Base-by-base conservation (phyloP, 345 rosid species). In the Atalantia buxifolia region DNA sequence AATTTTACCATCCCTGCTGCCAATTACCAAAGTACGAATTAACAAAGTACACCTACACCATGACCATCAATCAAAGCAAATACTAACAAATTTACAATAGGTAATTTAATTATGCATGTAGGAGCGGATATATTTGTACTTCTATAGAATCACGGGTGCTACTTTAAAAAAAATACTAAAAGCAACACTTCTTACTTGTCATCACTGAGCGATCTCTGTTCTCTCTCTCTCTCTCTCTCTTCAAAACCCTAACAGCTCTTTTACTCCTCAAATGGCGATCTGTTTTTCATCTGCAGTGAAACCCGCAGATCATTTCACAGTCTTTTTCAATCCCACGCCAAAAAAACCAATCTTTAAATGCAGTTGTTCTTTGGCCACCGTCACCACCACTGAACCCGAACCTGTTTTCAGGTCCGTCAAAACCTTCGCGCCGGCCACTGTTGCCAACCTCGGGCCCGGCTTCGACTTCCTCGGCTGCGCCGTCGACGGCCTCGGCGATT, bases 391-490 rank as follows among this genome's bases (percentile, higher is more conserved):
- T 30, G 97, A 93, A 70, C 93, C 95, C 14, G 87, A 90, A 22
- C 97, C 97, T 19, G 79, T 92, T 31, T 95, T 83, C 87, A 80
- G 90, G 70, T 92, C 95, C 74, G 97, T 95, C 81, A 89, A 81
- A 71, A 82, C 97, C 45, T 94, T 93, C 76, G 98, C 97, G 0
- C 97, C 97, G 2, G 98, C 98, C 31, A 95, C 98, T 30, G 90
- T 95, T 6, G 98, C 98, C 76, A 95, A 92, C 77, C 89, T 95
- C 18, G 98, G 97, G 48, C 98, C 97, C 9, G 93, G 98, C 7
- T 95, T 92, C 71, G 98, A 95, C 83, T 92, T 93, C 87, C 85
- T 95, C 3, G 98, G 98, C 10, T 90, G 93, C 76, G 95, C 98
- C 72, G 97, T 95, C 55, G 98, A 93, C 31, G 98, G 98, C 50